Base-by-base conservation (phyloP, 352 stramenopile species). In the Elongisporangium undulatum region DNA sequence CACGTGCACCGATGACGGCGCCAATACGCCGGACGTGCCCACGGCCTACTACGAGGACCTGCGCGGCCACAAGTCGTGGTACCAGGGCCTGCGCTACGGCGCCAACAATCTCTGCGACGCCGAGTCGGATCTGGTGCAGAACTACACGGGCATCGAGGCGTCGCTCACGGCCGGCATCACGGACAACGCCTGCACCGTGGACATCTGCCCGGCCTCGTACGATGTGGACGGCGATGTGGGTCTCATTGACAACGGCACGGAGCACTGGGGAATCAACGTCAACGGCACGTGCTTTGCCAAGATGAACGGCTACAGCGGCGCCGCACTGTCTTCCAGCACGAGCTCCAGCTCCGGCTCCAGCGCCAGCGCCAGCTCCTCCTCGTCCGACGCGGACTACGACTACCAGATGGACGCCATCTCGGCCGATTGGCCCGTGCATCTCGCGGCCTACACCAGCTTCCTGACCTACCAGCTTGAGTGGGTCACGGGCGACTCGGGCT, bases 381-480 rank as follows among this genome's bases (percentile, higher is more conserved):
- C 84, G 21, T 87, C 74, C 20, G 72, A 82, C 21, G 64, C 71
- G 2, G 77, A 82, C 55, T 53, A 26, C 5, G 23, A 26, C 23
- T 26, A 26, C 23, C 77, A 87, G 55, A 87, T 87, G 77, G 77
- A 87, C 34, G 77, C 77, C 24, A 72, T 85, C 19, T 87, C 74
- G 6, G 67, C 72, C 12, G 85, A 85, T 45, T 82, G 64, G 66
- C 55, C 55, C 0, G 58, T 87, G 0, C 68, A 69, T 4, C 61
- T 81, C 4, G 63, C 49, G 13, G 71, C 68, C 12, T 87, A 87
- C 57, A 76, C 63, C 26, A 69, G 59, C 34, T 88, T 70, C 49
- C 21, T 82, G 23, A 82, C 71, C 26, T 88, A 86, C 53, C 69
- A 83, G 41, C 12, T 88, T 17, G 78, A 86, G 67, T 86, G 78